Evolutionary conservation across 2,329 filamentous ascomycete species (phyloP), one percentile per base, ranked within the genome.

Genomic region (Albophoma yamanashiensis): DNA sequence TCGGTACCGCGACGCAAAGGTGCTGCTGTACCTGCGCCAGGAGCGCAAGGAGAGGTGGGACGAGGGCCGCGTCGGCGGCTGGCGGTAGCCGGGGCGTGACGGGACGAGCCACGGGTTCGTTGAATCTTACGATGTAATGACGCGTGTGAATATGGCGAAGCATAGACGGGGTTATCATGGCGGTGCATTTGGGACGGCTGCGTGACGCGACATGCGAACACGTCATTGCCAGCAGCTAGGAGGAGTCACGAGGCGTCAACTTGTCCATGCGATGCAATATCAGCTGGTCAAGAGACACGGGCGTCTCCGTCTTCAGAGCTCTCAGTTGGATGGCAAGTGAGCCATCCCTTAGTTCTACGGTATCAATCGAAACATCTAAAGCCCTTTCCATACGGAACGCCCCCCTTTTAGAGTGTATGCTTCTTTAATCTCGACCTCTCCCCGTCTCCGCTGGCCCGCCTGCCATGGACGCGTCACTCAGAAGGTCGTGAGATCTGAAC

Each of bases 31-130:
- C 69, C 78, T 92, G 59, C 82, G 94, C 61, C 86, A 88, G 69
- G 94, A 97, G 77, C 84, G 91, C 65, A 96, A 92, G 74, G 89
- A 92, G 68, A 82, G 94, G 67, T 97, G 94, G 94, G 94, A 97
- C 71, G 93, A 97, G 75, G 92, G 93, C 31, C 82, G 93, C 65
- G 93, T 97, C 40, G 93, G 93, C 14, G 94, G 94, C 0, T 97
- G 94, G 94, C 84, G 93, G 39, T 60, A 59, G 56, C 3, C 50
- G 8, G 25, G 2, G 27, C 47, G 17, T 36, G 27, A 14, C 50
- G 8, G 22, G 31, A 38, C 36, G 36, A 38, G 36, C 36, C 11
- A 38, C 14, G 17, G 31, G 20, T 31, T 31, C 5, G 27, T 5
- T 22, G n/a, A n/a, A 47, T 12, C 12, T 53, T n/a, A 36, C 31